Evolutionary conservation across 2,329 filamentous ascomycete species (phyloP).

Genomic region (Cercospora brassicicola): DNA sequence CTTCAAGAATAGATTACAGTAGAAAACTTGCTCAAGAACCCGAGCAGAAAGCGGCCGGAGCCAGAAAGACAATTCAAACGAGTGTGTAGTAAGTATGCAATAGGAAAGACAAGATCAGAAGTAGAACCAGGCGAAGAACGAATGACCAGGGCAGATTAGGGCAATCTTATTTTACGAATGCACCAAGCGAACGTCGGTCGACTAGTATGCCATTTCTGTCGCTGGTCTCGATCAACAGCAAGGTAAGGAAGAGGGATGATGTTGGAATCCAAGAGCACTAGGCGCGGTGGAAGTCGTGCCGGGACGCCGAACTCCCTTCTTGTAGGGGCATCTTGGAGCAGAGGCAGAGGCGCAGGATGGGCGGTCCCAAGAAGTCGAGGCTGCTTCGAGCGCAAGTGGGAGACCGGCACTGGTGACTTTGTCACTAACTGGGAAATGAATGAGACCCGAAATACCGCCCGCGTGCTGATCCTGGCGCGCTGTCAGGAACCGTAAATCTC

Average conservation of each 20-base stretch:
- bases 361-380: not conserved
- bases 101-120: not conserved
- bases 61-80: not conserved
- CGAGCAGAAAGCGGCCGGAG: not conserved
- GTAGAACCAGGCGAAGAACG: not conserved
- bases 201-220: not conserved
- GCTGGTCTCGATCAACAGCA: not conserved
- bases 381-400: not conserved
- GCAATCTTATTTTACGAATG: not conserved
- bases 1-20: not conserved
- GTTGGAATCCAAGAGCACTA: not conserved
- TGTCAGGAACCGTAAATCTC: not conserved
- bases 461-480: not conserved
- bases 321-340: not conserved
- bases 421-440: not conserved
- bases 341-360: not conserved
- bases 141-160: not conserved
- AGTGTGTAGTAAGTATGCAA: not conserved
- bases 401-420: not conserved
- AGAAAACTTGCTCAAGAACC: not conserved
- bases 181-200: not conserved
- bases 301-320: not conserved
- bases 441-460: not conserved
- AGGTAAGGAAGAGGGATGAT: conserved; percentile 1
- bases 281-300: not conserved